A percentile compares a stretch with the other conserved stretches of the same genome.
Conservation (phyloP, 2,329 filamentous ascomycete genomes). For the Aureobasidium sp. region DNA sequence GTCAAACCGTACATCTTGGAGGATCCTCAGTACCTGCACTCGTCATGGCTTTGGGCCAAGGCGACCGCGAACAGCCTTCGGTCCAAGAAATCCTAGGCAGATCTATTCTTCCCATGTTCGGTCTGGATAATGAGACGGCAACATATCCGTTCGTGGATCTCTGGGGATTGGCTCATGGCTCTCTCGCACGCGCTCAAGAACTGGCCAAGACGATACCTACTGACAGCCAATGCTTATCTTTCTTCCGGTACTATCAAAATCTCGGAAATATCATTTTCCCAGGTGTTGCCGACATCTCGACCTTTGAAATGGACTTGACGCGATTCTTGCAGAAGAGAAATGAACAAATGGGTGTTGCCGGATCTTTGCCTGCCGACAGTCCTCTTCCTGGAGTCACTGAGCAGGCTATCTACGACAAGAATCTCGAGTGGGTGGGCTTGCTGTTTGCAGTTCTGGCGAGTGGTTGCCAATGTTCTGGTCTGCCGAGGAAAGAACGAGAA, state of each 20-base stretch:
- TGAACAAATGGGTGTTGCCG: conserved; percentile 25
- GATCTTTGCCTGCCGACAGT: conserved; percentile 21
- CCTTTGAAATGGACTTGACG: conserved; percentile 46
- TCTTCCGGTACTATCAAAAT: conserved; percentile 50
- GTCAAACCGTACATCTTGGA: conserved; percentile 53
- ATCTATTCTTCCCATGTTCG: conserved; percentile 53
- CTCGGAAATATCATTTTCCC: conserved; percentile 54
- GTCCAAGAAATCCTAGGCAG: conserved; percentile 51
- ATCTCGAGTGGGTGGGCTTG: conserved; percentile 49
- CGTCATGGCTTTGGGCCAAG: conserved; percentile 42
- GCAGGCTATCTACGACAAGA: conserved; percentile 48
- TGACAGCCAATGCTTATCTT: conserved; percentile 49
- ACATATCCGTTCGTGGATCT: conserved; percentile 58
- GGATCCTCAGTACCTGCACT: conserved; percentile 54
- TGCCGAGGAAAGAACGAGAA: conserved; percentile 51
- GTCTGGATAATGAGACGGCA: conserved; percentile 54
- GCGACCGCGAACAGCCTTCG: conserved; percentile 39
- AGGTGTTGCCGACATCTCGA: conserved; percentile 47
- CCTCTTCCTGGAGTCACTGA: conserved; percentile 35
- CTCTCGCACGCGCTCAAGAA: conserved; percentile 47
- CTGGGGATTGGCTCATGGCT: conserved; percentile 52
- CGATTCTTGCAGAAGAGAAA: conserved; percentile 45
- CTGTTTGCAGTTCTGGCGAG: conserved; percentile 55
- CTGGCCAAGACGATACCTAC: conserved; percentile 50
- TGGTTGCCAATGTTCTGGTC: conserved; percentile 51